phyloP scores from a whole-genome alignment of 2,329 filamentous ascomycete species.

The Leptographium flavum region DNA sequence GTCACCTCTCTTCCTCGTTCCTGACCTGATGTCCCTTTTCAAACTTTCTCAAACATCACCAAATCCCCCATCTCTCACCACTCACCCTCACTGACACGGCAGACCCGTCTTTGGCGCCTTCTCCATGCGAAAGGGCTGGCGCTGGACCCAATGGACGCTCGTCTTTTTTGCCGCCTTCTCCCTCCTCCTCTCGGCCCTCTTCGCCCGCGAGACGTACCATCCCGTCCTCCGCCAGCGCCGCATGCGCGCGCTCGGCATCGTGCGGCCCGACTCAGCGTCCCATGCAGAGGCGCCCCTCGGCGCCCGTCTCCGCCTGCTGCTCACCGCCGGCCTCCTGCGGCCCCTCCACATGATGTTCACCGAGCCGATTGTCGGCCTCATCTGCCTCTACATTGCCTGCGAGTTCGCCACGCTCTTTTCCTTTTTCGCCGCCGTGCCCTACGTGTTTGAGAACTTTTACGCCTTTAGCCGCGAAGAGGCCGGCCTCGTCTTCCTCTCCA shows the following conservation, averaged over 20 bases:
- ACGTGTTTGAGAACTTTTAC: constrained; percentile 30
- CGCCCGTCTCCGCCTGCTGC: constrained; percentile 19
- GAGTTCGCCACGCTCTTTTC: constrained; percentile 37
- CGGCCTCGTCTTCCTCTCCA: constrained; percentile 29
- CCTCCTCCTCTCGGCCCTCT: constrained; percentile 22
- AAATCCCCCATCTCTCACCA: too few relatives aligned
- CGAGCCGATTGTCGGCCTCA: constrained; percentile 48
- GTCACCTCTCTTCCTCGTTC: too few relatives aligned
- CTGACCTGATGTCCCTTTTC: too few relatives aligned
- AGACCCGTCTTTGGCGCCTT: constrained; percentile 36
- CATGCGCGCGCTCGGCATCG: constrained; percentile 20
- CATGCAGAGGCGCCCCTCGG: constrained; percentile 9
- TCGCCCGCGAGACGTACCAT: constrained; percentile 42
- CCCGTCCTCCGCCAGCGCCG: constrained; percentile 29
- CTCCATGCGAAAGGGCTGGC: constrained; percentile 31
- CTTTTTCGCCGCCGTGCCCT: constrained; percentile 37
- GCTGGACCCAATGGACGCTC: constrained; percentile 38
- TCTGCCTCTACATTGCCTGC: constrained; percentile 33
- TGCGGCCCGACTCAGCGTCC: constrained; percentile 5
- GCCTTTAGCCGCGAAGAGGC: constrained; percentile 26
- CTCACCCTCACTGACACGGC: not conserved
- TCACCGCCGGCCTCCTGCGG: constrained; percentile 29
- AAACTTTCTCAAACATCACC: too few relatives aligned
- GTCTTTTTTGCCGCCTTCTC: constrained; percentile 29
- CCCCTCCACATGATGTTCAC: constrained; percentile 44